phyloP scores from a whole-genome alignment of 306 rosid genomes.

The Erythrophleum fordii region DNA sequence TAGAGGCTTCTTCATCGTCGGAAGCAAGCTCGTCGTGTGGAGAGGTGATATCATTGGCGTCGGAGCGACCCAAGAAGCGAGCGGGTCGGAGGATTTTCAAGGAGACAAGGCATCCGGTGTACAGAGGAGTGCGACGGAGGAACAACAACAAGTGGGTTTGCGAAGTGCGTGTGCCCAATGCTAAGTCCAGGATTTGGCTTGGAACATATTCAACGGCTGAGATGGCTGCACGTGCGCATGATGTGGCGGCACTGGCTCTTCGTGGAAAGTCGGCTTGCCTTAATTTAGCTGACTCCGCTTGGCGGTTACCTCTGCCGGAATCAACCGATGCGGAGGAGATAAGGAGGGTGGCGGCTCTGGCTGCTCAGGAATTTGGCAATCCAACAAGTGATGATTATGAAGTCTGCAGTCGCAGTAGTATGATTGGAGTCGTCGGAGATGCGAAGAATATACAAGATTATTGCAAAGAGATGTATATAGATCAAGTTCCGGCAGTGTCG shows the following conservation, averaged over 20 bases:
- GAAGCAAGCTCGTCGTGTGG: slow-evolving; percentile 38
- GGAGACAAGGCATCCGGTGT: slow-evolving; percentile 89
- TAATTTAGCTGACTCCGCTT: slow-evolving; percentile 79
- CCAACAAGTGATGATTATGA: not conserved
- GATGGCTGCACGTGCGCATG: slow-evolving; percentile 97
- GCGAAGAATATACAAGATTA: not conserved
- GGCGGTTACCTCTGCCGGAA: slow-evolving; percentile 59
- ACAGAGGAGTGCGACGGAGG: slow-evolving; percentile 70
- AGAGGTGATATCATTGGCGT: slow-evolving; percentile 47
- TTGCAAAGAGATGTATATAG: not conserved
- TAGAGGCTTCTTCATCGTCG: not conserved
- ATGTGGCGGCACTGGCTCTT: slow-evolving; percentile 71
- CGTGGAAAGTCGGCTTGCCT: slow-evolving; percentile 68
- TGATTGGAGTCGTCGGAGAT: not conserved
- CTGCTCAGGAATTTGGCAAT: slow-evolving; percentile 48
- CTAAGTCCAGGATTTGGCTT: slow-evolving; percentile 68
- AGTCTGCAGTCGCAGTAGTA: slow-evolving; percentile 27
- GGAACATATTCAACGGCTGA: slow-evolving; percentile 82
- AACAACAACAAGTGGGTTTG: slow-evolving; percentile 86
- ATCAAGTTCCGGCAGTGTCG: not conserved
- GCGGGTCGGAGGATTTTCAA: slow-evolving; percentile 75
- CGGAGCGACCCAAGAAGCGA: slow-evolving; percentile 66
- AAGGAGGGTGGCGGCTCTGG: slow-evolving; percentile 63
- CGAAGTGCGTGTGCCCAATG: slow-evolving; percentile 73
- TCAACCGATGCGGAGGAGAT: slow-evolving; percentile 56